Evolutionary conservation across 2,329 filamentous ascomycete species (phyloP).

Genomic region (Alternaria tenuissima): DNA sequence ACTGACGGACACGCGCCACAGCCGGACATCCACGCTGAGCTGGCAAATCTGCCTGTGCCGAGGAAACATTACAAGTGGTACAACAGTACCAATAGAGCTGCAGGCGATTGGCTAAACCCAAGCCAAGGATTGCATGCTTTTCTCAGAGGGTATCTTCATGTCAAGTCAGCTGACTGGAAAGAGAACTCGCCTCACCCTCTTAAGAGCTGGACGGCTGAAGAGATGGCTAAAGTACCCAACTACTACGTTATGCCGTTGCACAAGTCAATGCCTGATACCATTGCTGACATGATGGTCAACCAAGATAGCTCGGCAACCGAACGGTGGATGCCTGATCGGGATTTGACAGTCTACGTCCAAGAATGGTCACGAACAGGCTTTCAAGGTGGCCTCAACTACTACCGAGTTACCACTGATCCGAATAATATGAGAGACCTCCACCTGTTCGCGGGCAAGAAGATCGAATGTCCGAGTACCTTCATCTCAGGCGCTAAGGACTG

Average conservation of each 20-base stretch:
- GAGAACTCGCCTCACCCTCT: slow-evolving; percentile 64
- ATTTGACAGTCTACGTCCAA: slow-evolving; percentile 66
- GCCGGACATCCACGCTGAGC: slow-evolving; percentile 63
- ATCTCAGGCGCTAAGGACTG: slow-evolving; percentile 71
- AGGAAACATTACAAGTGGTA: slow-evolving; percentile 76
- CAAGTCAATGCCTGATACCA: slow-evolving; percentile 66
- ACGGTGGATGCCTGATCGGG: slow-evolving; percentile 66
- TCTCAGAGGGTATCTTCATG: slow-evolving; percentile 71
- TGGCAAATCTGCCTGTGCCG: slow-evolving; percentile 64
- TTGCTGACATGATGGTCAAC: slow-evolving; percentile 63
- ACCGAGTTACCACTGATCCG: slow-evolving; percentile 65
- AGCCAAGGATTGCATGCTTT: slow-evolving; percentile 65
- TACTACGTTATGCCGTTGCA: slow-evolving; percentile 73
- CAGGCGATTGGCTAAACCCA: slow-evolving; percentile 58
- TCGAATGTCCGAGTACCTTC: slow-evolving; percentile 68
- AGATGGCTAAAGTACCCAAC: slow-evolving; percentile 67
- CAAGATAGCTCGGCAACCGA: slow-evolving; percentile 59
- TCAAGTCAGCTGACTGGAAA: slow-evolving; percentile 70
- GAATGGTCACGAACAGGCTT: slow-evolving; percentile 71
- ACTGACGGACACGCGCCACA: slow-evolving; percentile 25
- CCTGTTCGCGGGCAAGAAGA: slow-evolving; percentile 66
- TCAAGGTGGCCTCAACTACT: slow-evolving; percentile 73
- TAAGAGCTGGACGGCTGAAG: slow-evolving; percentile 63
- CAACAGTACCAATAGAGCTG: slow-evolving; percentile 62
- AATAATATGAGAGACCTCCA: slow-evolving; percentile 61